Evolutionary conservation across 2,329 filamentous ascomycete species (phyloP), one percentile per base, ranked within the genome.

Genomic region (Colletotrichum plurivorum): DNA sequence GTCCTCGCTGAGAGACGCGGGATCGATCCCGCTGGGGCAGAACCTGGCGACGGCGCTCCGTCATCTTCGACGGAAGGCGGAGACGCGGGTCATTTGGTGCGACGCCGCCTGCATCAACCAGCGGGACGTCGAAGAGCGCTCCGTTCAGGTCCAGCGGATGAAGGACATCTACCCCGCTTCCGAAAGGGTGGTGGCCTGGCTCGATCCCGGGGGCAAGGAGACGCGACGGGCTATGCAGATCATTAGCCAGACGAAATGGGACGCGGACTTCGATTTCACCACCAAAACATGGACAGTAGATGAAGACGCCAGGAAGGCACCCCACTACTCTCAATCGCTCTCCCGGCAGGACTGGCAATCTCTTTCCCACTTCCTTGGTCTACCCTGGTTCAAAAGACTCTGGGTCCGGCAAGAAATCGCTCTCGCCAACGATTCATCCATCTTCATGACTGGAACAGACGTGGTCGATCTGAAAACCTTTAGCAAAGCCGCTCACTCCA

Each of bases 31-130:
- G 15, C 20, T 61, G 5, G 31, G 27, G 3, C 63, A 4, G 22
- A 67, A 63, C 18, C 63, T 67, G 7, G 59, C 22, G 15, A 16
- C 63, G 0, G 63, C 56, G 1, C 45, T 66, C 2, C 63, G 63
- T 10, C 63, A 61, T 9, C 36, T 66, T 0, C 63, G 63, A 2
- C 45, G 45, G 1, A 15, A n/a, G 1, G 6, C 1, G 8, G 4
- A 36, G 61, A 25, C 58, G 4, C 22, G 27, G 27, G 25, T 31
- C 0, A 43, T 75, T 20, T 77, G 74, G 74, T 49, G 73, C 7
- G 75, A 76, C 22, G 73, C 73, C 1, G 63, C 75, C 4, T 74
- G 74, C 48, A 73, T 76, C 55, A 64, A 76, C 27, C 73, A 76
- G 65, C 25, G 16, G 7, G 61, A 75, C 18, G 7, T 69, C 1